phyloP scores from a whole-genome alignment of 495 filamentous ascomycete genomes.

The Xylaria cubensis region DNA sequence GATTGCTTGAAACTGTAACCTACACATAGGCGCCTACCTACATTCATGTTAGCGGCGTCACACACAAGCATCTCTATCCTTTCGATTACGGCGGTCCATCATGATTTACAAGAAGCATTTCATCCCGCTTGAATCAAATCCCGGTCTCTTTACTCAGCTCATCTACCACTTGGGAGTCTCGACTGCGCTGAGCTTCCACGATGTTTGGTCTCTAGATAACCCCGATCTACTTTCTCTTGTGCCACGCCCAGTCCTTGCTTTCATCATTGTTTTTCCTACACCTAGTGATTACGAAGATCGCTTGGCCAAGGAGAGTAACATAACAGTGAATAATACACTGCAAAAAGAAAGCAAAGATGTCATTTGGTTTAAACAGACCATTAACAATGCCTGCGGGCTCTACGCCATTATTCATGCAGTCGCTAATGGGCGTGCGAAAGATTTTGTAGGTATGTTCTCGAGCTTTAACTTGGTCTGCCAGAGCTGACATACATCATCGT shows the following conservation, averaged over 20 bases:
- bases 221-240: conserved; percentile 70
- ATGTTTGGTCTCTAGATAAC: conserved; percentile 75
- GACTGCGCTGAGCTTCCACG: conserved; percentile 65
- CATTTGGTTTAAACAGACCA: conserved; percentile 84
- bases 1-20: background rate
- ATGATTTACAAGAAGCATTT: conserved; percentile 38
- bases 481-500: background rate
- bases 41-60: background rate
- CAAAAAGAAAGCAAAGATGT: conserved; percentile 44
- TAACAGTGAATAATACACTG: conserved; percentile 43
- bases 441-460: conserved; percentile 46
- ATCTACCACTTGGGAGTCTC: conserved; percentile 69
- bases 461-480: background rate
- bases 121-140: conserved; percentile 48
- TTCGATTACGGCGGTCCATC: background rate
- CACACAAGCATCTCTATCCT: background rate
- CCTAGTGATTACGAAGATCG: conserved; percentile 60
- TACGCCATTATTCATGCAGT: conserved; percentile 78
- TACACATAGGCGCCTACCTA: background rate
- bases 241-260: conserved; percentile 70
- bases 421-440: conserved; percentile 56
- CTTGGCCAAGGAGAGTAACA: conserved; percentile 57
- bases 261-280: conserved; percentile 76
- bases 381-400: conserved; percentile 77
- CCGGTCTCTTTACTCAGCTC: conserved; percentile 50